phyloP scores from a whole-genome alignment of 108 stramenopile species.

The Aureococcus anophagefferens region DNA sequence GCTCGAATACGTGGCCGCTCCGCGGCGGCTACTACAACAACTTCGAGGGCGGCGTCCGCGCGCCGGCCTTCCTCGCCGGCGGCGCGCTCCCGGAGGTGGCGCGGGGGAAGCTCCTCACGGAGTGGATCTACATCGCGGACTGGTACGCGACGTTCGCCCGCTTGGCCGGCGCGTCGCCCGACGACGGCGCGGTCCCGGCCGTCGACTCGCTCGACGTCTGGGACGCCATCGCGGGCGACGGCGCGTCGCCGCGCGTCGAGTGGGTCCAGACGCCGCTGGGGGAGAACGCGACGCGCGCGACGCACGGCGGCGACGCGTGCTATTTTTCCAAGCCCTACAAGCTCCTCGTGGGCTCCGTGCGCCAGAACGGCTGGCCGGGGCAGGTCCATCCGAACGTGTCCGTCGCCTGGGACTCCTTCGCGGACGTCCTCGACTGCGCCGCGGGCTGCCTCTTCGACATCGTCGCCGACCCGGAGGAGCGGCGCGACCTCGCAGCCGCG shows the following conservation, averaged over 20 bases:
- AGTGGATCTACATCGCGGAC: conserved; percentile 18
- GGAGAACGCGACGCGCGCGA: too few relatives aligned
- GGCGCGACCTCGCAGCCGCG: conserved; percentile 13
- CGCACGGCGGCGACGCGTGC: too few relatives aligned
- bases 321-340: too few relatives aligned
- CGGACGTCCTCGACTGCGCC: too few relatives aligned
- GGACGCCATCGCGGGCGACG: not conserved
- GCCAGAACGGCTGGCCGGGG: too few relatives aligned
- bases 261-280: too few relatives aligned
- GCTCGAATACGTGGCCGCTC: conserved; percentile 16
- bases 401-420: too few relatives aligned
- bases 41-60: conserved; percentile 19
- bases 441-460: conserved; percentile 39
- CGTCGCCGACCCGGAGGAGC: conserved; percentile 25
- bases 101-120: not conserved
- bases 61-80: conserved; percentile 9
- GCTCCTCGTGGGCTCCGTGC: too few relatives aligned
- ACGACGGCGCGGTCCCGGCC: conserved; percentile 3
- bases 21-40: conserved; percentile 12
- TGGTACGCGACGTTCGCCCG: conserved; percentile 31
- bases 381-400: not conserved
- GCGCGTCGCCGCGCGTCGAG: too few relatives aligned
- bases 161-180: conserved; percentile 24
- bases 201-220: conserved; percentile 6
- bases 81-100: not conserved